Conservation (phyloP, 345 rosid genomes). For the Linum lewisii region DNA sequence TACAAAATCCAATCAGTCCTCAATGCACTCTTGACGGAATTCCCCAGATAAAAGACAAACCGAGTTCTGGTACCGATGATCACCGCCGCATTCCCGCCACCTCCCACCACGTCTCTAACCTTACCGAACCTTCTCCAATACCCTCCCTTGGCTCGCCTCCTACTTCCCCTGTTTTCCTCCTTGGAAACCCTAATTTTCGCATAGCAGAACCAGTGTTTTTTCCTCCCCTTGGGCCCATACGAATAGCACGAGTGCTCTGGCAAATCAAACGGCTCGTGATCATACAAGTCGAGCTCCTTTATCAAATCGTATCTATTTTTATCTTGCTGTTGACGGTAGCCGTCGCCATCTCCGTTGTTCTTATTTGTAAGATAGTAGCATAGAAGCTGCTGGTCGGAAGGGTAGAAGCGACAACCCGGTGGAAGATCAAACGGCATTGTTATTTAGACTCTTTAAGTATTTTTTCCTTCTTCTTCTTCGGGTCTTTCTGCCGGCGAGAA, state of each 20-base stretch:
- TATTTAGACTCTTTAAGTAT: neutral
- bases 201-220: constrained; percentile 45
- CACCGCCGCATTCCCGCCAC: constrained; percentile 16
- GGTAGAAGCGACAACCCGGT: constrained; percentile 39
- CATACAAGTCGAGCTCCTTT: constrained; percentile 34
- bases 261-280: constrained; percentile 27
- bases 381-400: constrained; percentile 37
- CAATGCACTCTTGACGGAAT: constrained; percentile 18
- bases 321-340: neutral
- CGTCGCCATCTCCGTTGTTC: constrained; percentile 13
- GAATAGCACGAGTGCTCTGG: constrained; percentile 29
- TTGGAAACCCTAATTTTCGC: constrained; percentile 14
- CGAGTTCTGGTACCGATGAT: constrained; percentile 26
- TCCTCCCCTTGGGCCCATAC: constrained; percentile 24
- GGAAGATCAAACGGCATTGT: constrained; percentile 19
- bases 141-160: constrained; percentile 31
- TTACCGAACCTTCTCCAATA: constrained; percentile 34
- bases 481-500: neutral
- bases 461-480: too few relatives aligned
- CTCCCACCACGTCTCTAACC: constrained; percentile 23
- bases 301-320: constrained; percentile 26
- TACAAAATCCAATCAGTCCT: constrained; percentile 41
- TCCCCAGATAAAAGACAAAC: constrained; percentile 33
- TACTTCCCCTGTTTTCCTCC: constrained; percentile 11
- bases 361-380: constrained; percentile 31